Base-by-base conservation (phyloP, 306 rosid genomes). In the Astragalus glycyphyllos region DNA sequence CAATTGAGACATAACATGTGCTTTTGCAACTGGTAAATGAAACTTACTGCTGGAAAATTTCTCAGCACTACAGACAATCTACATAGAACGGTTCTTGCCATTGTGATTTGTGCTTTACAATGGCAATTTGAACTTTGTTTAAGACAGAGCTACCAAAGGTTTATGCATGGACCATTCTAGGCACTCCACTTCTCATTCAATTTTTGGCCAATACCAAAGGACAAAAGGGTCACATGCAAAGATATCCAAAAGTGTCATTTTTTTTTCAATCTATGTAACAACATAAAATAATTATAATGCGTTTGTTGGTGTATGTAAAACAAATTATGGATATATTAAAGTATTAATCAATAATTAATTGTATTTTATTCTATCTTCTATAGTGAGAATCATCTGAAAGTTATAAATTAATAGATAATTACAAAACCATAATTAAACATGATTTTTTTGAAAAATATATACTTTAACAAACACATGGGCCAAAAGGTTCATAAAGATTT, bases 401-500 rank as follows among this genome's bases (percentile, higher is more conserved):
- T 23, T 4, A 9, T 7, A 3, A 55, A 9, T 4, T 17, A 16
- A 53, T 20, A 7, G 2, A 10, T 23, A 46, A 58, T 65, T 16
- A 37, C 15, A 34, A 6, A 34, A 71, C 34, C 58, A 68, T 69
- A 54, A 53, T 32, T 51, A 64, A 23, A 9, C 34, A 37, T 45
- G 20, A n/a, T n/a, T 38, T 5, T 1, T 14, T 42, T 46, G 8
- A 2, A 26, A 26, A 3, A 26, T 7, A 8, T 6, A 31, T 54
- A 1, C 11, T 29, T 76, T 10, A 54, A 10, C 49, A 56, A 48
- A n/a, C 35, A 61, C 48, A 78, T 16, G 64, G 12, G 14, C 53
- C 38, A 47, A 72, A 75, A 79, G 71, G 41, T 71, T 72, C 79
- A 59, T 10, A 40, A 14, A 62, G 56, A 67, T 76, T 54, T 65